A percentile compares a stretch with the other conserved stretches of the same genome.
phyloP scores from a whole-genome alignment of 805 yeast species.

The Wickerhamomyces mucosus region DNA sequence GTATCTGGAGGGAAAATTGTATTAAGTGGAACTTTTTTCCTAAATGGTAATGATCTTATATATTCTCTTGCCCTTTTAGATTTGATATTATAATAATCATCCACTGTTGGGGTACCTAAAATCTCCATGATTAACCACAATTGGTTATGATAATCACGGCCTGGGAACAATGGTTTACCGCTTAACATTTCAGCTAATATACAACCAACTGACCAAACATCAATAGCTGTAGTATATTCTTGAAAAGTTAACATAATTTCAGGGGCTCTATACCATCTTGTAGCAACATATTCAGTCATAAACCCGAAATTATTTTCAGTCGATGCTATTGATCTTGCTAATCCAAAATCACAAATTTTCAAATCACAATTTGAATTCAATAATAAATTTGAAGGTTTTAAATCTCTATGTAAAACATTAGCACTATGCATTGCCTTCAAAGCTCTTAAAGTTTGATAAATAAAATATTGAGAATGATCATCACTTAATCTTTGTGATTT shows the following conservation, averaged over 20 bases:
- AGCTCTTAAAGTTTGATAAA: conserved; percentile 63
- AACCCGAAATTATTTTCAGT: conserved; percentile 39
- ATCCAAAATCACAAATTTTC: conserved; percentile 73
- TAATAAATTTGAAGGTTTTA: conserved; percentile 65
- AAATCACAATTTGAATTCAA: conserved; percentile 64
- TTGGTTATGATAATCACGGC: conserved; percentile 65
- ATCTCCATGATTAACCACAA: conserved; percentile 55
- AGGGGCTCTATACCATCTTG: conserved; percentile 81
- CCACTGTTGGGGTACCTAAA: conserved; percentile 65
- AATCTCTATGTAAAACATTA: conserved; percentile 65
- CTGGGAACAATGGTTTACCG: conserved; percentile 60
- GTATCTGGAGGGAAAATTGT: conserved; percentile 37
- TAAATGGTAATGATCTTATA: conserved; percentile 55
- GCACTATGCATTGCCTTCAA: conserved; percentile 65
- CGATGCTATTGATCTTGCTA: conserved; percentile 49
- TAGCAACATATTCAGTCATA: conserved; percentile 75
- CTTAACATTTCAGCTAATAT: conserved; percentile 61
- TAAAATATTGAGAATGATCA: conserved; percentile 62
- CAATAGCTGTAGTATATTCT: conserved; percentile 68
- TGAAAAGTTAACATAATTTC: conserved; percentile 71
- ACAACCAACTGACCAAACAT: conserved; percentile 77
- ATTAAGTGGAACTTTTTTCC: conserved; percentile 44
- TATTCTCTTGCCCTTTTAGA: conserved; percentile 71
- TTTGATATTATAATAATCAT: conserved; percentile 65
- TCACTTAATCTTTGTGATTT: conserved; percentile 45